Conservation (phyloP, 2,329 filamentous ascomycete species). For the Aspergillus calidoustus region DNA sequence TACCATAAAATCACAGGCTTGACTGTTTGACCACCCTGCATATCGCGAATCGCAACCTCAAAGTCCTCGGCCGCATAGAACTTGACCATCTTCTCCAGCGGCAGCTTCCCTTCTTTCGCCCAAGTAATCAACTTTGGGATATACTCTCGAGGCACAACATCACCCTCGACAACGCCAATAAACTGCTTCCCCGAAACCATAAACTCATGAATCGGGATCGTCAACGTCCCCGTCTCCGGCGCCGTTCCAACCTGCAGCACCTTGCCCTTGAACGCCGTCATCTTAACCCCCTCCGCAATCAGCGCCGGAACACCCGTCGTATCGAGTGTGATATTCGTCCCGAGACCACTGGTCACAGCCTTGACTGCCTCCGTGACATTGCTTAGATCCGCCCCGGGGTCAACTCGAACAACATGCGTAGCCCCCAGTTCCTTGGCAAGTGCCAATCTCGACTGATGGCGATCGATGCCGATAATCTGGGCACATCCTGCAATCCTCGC, state of each 20-base stretch:
- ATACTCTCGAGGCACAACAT: slow-evolving; percentile 45
- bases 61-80: slow-evolving; percentile 45
- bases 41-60: slow-evolving; percentile 31
- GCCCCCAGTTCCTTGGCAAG: slow-evolving; percentile 48
- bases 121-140: slow-evolving; percentile 56
- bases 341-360: slow-evolving; percentile 42
- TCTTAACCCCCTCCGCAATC: slow-evolving; percentile 49
- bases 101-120: slow-evolving; percentile 54
- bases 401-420: slow-evolving; percentile 40
- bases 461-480: slow-evolving; percentile 49
- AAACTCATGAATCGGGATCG: slow-evolving; percentile 50
- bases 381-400: slow-evolving; percentile 30
- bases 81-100: slow-evolving; percentile 52
- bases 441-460: slow-evolving; percentile 40
- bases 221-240: slow-evolving; percentile 48
- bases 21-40: slow-evolving; percentile 33
- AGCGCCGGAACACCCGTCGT: slow-evolving; percentile 54
- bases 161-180: slow-evolving; percentile 55
- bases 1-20: slow-evolving; percentile 38
- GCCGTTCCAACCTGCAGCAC: slow-evolving; percentile 57
- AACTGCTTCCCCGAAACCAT: slow-evolving; percentile 55
- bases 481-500: slow-evolving; percentile 49
- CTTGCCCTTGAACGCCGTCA: slow-evolving; percentile 52
- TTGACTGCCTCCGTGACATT: slow-evolving; percentile 42
- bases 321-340: slow-evolving; percentile 54